Percentiles rank a stretch among this genome's conserved stretches.
phyloP scores from a whole-genome alignment of 2,329 filamentous ascomycete species.

The Periconia macrospinosa region DNA sequence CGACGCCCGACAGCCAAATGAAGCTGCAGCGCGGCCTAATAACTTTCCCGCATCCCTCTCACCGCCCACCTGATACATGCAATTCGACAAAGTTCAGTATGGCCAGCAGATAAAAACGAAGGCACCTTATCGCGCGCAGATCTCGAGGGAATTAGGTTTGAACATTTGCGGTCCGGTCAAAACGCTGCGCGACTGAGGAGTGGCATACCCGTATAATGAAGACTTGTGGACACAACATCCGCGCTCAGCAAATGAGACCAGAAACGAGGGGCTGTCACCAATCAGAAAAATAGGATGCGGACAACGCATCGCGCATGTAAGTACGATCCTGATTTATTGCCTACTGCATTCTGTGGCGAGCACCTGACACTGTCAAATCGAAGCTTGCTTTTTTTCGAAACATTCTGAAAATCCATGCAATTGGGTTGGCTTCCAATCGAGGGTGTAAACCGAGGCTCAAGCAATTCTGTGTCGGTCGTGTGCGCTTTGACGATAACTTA shows the following conservation, averaged over 20 bases:
- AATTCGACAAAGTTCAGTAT: not conserved
- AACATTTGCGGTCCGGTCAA: slow-evolving; percentile 6
- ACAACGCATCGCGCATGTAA: slow-evolving; percentile 8
- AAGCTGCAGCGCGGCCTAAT: slow-evolving; percentile 11
- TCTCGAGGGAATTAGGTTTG: slow-evolving; percentile 8
- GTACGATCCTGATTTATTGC: slow-evolving; percentile 5
- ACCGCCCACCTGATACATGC: slow-evolving; percentile 17
- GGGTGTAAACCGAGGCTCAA: not conserved
- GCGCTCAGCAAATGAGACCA: slow-evolving; percentile 19
- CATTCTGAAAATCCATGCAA: not conserved
- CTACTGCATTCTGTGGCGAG: slow-evolving; percentile 29
- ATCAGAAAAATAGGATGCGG: slow-evolving; percentile 1
- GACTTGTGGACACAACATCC: slow-evolving; percentile 32
- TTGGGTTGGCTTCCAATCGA: not conserved
- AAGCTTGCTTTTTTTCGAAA: not conserved
- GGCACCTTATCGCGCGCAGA: slow-evolving; percentile 16
- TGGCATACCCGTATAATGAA: slow-evolving; percentile 15
- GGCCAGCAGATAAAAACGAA: not conserved
- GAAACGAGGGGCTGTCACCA: slow-evolving; percentile 13
- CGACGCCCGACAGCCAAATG: not conserved
- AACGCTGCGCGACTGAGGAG: slow-evolving; percentile 6
- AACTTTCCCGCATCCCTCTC: slow-evolving; percentile 19
- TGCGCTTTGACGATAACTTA: not conserved
- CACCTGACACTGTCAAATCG: slow-evolving; percentile 28
- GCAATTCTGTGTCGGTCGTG: not conserved